Base-by-base conservation (phyloP, 192 early-diverging fungal species). In the Backusella psychrophila region DNA sequence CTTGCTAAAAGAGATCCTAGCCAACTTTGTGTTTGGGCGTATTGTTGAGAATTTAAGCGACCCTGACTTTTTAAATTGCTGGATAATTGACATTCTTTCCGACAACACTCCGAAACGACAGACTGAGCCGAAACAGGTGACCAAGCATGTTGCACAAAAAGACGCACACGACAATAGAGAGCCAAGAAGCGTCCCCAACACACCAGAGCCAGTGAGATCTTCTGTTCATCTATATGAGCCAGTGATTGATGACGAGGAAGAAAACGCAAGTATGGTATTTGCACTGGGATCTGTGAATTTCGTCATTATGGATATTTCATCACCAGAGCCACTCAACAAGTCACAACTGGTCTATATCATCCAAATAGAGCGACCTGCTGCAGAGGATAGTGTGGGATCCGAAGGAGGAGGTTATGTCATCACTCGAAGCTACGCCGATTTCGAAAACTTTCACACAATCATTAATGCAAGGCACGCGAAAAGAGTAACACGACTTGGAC, bases 61-160 rank as follows among this genome's bases (percentile, higher is more conserved):
- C 39, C 86, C 88, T 6, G 88, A 89, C 46, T 89, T 77, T 76
- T 76, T 89, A 23, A 89, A 89, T 72, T 31, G 83, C 23, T 67
- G 77, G n/a, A 87, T 89, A 33, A 84, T 89, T 19, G 82, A 87
- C 19, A 82, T 85, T 72, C 80, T 89, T 29, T 81, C 65, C 4
- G 77, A 76, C n/a, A 67, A 63, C 59, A 44, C 34, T 35, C 29
- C 12, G 77, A 63, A 63, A 63, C 56, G 56, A 63, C 56, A 63
- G 21, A 31, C 36, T 36, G 63, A n/a, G 19, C 14, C 41, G 66
- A 69, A 33, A 52, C 72, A 38, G 21, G 15, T 14, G 66, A 49
- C n/a, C 17, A 66, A 76, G 31, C 73, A 73, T 31, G 52, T 70
- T 14, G 74, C 75, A 12, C 77, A 78, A 75, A 82, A 78, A 23